Base-by-base conservation (phyloP, 2,329 filamentous ascomycete genomes). In the Cladosporium oxysporum region DNA sequence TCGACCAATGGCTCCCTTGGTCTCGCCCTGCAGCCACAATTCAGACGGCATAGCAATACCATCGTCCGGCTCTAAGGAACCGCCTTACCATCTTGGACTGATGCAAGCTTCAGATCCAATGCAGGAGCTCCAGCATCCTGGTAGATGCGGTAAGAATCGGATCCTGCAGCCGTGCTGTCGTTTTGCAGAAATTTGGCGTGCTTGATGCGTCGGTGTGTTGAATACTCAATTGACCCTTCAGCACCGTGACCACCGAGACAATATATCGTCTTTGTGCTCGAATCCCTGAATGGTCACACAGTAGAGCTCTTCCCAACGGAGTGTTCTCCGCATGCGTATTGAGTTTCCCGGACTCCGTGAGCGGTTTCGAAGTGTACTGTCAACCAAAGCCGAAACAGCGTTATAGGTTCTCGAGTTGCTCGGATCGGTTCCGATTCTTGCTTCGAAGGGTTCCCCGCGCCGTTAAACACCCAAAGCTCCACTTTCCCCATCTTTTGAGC, bases 21-120 rank as follows among this genome's bases (percentile, higher is more conserved):
- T 57, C 50, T 57, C 21, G 35, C 35, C 50, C 61, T 63, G 61
- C 35, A 57, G 50, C 61, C 61, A 63, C 61, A 47, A 57, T n/a
- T 37, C 21, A 52, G n/a, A 63, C 41, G 6, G 50, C 33, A 50
- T 52, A 47, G 61, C 50, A 53, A 47, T 21, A 35, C 23, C n/a
- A 26, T 47, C 61, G 50, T 47, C 50, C 61, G 61, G 61, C 61
- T 57, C 61, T 63, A 63, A 63, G 61, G 61, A 63, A 63, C 16
- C 10, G 28, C 44, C 49, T 57, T 57, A 18, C 33, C 60, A 44
- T 47, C 50, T 23, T 57, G 50, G 61, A 47, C n/a, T n/a, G 26
- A 16, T 8, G 50, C 61, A 55, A 63, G 61, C 50, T 37, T 57
- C 57, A 33, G 21, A 55, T 41, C 35, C 26, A n/a, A 55, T 57